A percentile compares a stretch with the other conserved stretches of the same genome.
Evolutionary conservation across 2,329 filamentous ascomycete genomes (phyloP).

Genomic region (Xylaria sp.): DNA sequence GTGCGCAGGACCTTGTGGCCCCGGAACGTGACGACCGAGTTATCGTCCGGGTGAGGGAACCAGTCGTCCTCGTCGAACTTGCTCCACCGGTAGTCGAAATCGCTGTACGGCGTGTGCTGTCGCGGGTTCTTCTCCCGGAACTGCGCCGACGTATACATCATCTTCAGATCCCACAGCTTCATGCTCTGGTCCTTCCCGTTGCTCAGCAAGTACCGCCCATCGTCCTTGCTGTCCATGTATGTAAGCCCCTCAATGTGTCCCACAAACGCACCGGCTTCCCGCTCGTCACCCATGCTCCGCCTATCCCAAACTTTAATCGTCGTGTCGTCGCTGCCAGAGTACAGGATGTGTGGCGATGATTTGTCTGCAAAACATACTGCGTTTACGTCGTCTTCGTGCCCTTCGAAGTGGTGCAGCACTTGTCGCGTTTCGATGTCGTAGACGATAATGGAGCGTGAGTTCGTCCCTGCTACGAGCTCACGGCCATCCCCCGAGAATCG

Average conservation of each 20-base stretch:
- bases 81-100: slow-evolving; percentile 80
- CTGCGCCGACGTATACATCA: slow-evolving; percentile 79
- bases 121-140: slow-evolving; percentile 67
- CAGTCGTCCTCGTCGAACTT: slow-evolving; percentile 72
- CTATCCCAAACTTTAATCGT: slow-evolving; percentile 97
- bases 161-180: slow-evolving; percentile 95
- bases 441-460: slow-evolving; percentile 80
- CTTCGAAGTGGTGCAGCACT: slow-evolving; percentile 77
- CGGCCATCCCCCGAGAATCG: slow-evolving; percentile 92
- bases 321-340: slow-evolving; percentile 94
- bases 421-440: slow-evolving; percentile 88
- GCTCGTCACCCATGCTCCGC: slow-evolving; percentile 86
- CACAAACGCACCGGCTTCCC: slow-evolving; percentile 73
- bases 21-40: slow-evolving; percentile 91
- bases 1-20: slow-evolving; percentile 91
- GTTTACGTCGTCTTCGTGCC: slow-evolving; percentile 91
- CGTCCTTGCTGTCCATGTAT: slow-evolving; percentile 75
- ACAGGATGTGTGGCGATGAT: slow-evolving; percentile 89
- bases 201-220: slow-evolving; percentile 84
- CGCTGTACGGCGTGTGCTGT: slow-evolving; percentile 62
- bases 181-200: slow-evolving; percentile 97
- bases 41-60: slow-evolving; percentile 83
- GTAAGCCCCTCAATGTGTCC: slow-evolving; percentile 74
- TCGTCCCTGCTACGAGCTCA: slow-evolving; percentile 90
- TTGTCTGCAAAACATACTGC: slow-evolving; percentile 95